A percentile compares a stretch with the other conserved stretches of the same genome.
Evolutionary conservation across 2,329 filamentous ascomycete genomes (phyloP).

Genomic region (Cordyceps pruinosa): DNA sequence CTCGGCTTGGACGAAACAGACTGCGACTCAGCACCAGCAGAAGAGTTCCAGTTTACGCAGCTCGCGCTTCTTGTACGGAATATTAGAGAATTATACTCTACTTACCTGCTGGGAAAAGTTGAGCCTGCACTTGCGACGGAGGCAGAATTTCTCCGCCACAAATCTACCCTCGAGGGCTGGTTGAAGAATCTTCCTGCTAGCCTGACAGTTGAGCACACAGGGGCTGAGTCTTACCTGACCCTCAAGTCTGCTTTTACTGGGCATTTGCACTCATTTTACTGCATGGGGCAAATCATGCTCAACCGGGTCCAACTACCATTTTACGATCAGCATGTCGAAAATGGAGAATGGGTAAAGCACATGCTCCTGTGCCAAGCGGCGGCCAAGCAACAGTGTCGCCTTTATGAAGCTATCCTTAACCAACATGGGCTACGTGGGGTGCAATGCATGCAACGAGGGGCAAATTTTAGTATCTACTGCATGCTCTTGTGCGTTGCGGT

Average conservation of each 20-base stretch:
- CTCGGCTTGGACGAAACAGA: background rate
- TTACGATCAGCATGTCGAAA: background rate
- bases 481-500: background rate
- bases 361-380: background rate
- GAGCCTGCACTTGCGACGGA: background rate
- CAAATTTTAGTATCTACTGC: slow-evolving; percentile 3
- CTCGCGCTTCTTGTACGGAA: background rate
- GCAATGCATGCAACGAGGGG: slow-evolving; percentile 2
- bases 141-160: background rate
- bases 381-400: background rate
- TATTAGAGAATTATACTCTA: background rate
- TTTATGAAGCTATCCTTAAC: background rate
- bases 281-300: background rate
- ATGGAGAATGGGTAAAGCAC: background rate
- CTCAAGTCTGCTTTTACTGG: background rate
- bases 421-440: background rate
- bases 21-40: background rate
- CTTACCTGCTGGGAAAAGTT: background rate
- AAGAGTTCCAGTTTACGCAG: background rate
- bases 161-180: background rate
- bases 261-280: background rate
- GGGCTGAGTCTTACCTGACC: background rate
- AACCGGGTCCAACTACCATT: background rate
- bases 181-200: background rate
- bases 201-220: background rate